A percentile compares a stretch with the other conserved stretches of the same genome.
These are phyloP conservation scores for Pilatotrama ljubarskyi DNA, from an alignment of 768 basidiomycete genomes.

Conservation along the genomic window DNA sequence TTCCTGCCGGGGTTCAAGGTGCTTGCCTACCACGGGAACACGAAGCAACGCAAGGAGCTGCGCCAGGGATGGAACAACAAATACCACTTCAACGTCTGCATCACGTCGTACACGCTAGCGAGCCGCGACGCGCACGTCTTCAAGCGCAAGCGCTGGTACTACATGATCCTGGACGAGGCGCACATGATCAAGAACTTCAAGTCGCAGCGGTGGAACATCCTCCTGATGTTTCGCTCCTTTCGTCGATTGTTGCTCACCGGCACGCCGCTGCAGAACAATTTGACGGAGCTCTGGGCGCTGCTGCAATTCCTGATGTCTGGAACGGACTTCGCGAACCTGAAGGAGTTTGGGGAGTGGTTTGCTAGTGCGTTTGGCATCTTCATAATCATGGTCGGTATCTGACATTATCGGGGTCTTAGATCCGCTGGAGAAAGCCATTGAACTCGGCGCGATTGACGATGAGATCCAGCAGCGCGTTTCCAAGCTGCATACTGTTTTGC, in stretches of 20 bases:
- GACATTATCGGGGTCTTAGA: slow-evolving; percentile 45
- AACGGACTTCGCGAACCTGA: slow-evolving; percentile 84
- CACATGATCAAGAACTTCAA: slow-evolving; percentile 99
- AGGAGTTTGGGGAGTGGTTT: slow-evolving; percentile 96
- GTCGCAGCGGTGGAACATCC: slow-evolving; percentile 89
- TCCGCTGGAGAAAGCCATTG: slow-evolving; percentile 92
- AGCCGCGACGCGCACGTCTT: slow-evolving; percentile 89
- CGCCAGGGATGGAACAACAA: slow-evolving; percentile 91
- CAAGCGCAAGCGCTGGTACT: slow-evolving; percentile 92
- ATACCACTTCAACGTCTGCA: slow-evolving; percentile 89
- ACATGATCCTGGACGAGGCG: slow-evolving; percentile 94
- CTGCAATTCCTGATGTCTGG: slow-evolving; percentile 94
- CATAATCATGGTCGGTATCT: background rate
- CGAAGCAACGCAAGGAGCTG: slow-evolving; percentile 86
- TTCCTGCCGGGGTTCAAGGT: slow-evolving; percentile 88
- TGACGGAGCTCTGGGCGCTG: slow-evolving; percentile 94
- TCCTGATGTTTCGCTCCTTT: slow-evolving; percentile 85
- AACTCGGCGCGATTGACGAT: slow-evolving; percentile 78
- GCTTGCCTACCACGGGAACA: slow-evolving; percentile 86
- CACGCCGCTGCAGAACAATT: slow-evolving; percentile 94
- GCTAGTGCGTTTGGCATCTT: slow-evolving; percentile 64
- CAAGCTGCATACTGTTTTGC: slow-evolving; percentile 92
- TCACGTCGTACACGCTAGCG: slow-evolving; percentile 93
- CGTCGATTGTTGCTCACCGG: slow-evolving; percentile 90
- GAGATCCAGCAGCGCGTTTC: slow-evolving; percentile 83